Conservation (phyloP, 2,329 filamentous ascomycete species). For the Parafenestella ontariensis region DNA sequence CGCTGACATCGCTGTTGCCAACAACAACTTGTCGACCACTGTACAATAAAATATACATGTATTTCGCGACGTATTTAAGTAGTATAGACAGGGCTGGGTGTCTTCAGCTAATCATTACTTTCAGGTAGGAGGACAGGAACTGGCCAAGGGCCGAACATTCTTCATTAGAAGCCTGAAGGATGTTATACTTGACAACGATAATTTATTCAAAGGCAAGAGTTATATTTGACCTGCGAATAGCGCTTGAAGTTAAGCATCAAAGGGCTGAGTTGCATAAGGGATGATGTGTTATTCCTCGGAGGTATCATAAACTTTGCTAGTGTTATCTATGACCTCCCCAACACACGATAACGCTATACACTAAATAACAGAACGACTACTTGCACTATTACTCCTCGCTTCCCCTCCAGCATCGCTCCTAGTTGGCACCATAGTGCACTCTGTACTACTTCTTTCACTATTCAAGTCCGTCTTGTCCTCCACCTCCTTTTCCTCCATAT, state of each 20-base stretch:
- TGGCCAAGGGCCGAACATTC: too few species aligned
- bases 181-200: background rate
- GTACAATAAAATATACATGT: too few species aligned
- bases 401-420: constrained; percentile 9
- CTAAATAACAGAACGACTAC: constrained; percentile 11
- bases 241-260: background rate
- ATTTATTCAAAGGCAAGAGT: background rate
- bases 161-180: background rate
- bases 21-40: too few species aligned
- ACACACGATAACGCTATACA: constrained; percentile 1
- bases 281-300: constrained; percentile 9
- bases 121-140: too few species aligned
- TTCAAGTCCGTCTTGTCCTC: constrained; percentile 9
- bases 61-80: too few species aligned
- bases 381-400: constrained; percentile 15
- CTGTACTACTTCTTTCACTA: constrained; percentile 28
- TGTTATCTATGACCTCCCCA: constrained; percentile 14
- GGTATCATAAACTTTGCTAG: constrained; percentile 4
- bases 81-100: too few species aligned
- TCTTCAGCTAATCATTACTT: too few species aligned
- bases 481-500: too few species aligned
- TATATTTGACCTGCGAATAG: background rate
- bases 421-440: constrained; percentile 31
- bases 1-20: constrained; percentile 6
- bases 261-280: background rate